Evolutionary conservation across 805 yeast species (phyloP).

Genomic region (Starmerella etchellsii): DNA sequence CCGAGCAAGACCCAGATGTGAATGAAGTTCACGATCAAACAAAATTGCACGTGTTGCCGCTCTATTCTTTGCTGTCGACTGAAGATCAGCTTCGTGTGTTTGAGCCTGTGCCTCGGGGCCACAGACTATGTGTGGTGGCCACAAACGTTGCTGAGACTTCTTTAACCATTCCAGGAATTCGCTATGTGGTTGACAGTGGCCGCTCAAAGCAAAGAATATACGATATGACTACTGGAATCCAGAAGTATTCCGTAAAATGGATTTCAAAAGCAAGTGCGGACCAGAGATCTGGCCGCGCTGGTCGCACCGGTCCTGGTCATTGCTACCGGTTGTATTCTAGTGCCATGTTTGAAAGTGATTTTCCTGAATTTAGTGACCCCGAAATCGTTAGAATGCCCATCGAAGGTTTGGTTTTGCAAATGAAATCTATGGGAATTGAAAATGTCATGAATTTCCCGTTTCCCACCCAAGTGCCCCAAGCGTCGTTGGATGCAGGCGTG

Average conservation of each 20-base stretch:
- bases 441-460: conserved; percentile 86
- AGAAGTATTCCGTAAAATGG: conserved; percentile 85
- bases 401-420: conserved; percentile 85
- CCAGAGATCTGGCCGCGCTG: conserved; percentile 95
- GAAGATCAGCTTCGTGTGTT: conserved; percentile 90
- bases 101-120: conserved; percentile 68
- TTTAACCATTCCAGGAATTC: conserved; percentile 85
- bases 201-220: conserved; percentile 78
- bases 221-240: conserved; percentile 78
- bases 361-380: conserved; percentile 69
- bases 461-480: conserved; percentile 78
- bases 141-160: conserved; percentile 98
- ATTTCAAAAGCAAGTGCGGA: conserved; percentile 89
- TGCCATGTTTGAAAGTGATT: conserved; percentile 81
- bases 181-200: conserved; percentile 93
- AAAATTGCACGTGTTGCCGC: conserved; percentile 80
- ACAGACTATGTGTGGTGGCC: conserved; percentile 83
- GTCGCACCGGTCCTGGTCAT: conserved; percentile 98
- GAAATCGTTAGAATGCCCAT: conserved; percentile 92
- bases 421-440: conserved; percentile 96
- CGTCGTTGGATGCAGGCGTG: conserved; percentile 50
- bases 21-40: conserved; percentile 37
- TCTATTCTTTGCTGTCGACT: conserved; percentile 88
- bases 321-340: conserved; percentile 86
- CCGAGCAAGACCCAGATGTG: conserved; percentile 44